phyloP scores from a whole-genome alignment of 2,329 filamentous ascomycete genomes.

The Pseudopithomyces maydicus region DNA sequence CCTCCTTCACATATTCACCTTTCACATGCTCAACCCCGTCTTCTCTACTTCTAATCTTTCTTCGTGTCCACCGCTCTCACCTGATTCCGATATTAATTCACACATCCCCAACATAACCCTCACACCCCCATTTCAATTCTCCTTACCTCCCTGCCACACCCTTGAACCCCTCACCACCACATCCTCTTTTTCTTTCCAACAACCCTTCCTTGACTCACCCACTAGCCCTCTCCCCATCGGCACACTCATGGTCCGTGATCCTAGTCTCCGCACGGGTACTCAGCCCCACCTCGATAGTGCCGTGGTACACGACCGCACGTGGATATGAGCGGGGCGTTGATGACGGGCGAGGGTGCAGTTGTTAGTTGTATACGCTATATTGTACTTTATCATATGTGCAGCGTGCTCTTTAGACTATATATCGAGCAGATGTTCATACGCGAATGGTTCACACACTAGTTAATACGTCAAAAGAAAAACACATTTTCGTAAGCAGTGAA shows the following conservation, averaged over 20 bases:
- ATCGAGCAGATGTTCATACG: too few relatives aligned
- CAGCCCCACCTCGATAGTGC: constrained; percentile 58
- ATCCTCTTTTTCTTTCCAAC: constrained; percentile 22
- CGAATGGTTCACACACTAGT: constrained; percentile 53
- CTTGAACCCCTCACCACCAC: too few relatives aligned
- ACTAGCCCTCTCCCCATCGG: constrained; percentile 47
- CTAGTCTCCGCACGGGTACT: constrained; percentile 52
- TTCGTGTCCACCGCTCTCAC: too few relatives aligned
- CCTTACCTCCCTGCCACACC: too few relatives aligned
- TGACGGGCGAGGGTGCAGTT: constrained; percentile 53
- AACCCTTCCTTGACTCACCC: constrained; percentile 34
- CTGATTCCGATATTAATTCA: too few relatives aligned
- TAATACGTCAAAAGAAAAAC: constrained; percentile 52
- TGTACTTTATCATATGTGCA: too few relatives aligned
- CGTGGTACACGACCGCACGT: constrained; percentile 53
- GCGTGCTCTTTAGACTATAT: too few relatives aligned
- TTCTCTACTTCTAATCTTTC: not conserved
- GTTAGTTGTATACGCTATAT: too few relatives aligned
- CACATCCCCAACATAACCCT: too few relatives aligned
- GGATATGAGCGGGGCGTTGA: constrained; percentile 55
- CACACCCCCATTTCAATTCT: too few relatives aligned
- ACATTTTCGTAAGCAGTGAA: constrained; percentile 56
- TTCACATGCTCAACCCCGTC: too few relatives aligned
- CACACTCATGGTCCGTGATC: constrained; percentile 36
- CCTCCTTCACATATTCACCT: too few relatives aligned